phyloP scores from a whole-genome alignment of 2,329 filamentous ascomycete genomes.

The Blastomyces percursus region DNA sequence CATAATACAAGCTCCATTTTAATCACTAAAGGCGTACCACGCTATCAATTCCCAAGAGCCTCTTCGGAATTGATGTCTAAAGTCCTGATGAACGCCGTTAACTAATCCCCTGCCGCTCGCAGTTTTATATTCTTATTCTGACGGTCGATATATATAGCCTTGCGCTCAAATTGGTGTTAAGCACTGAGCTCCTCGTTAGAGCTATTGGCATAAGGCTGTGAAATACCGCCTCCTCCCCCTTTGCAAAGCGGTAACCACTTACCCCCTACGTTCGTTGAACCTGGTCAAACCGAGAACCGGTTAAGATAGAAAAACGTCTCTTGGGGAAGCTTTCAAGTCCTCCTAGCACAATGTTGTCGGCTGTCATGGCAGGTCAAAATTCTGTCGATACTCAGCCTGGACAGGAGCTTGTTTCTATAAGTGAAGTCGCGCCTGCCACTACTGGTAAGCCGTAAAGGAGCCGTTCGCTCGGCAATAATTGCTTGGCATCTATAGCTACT shows the following conservation, averaged over 20 bases:
- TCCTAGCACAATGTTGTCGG: constrained; percentile 24
- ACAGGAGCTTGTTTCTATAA: constrained; percentile 33
- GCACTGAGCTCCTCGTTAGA: background rate
- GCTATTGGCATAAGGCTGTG: background rate
- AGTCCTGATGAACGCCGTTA: background rate
- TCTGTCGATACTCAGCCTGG: constrained; percentile 25
- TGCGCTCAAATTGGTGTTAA: background rate
- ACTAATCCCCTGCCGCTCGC: background rate
- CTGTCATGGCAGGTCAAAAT: constrained; percentile 31
- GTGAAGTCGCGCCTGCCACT: constrained; percentile 29
- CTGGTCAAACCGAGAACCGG: background rate
- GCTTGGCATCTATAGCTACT: constrained; percentile 8
- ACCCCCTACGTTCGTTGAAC: background rate
- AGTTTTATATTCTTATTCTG: constrained; percentile 1
- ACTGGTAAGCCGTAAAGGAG: constrained; percentile 26
- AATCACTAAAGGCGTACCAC: too few relatives aligned
- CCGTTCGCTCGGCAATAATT: constrained; percentile 2
- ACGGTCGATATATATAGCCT: background rate
- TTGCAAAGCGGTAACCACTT: background rate
- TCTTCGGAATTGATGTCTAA: background rate
- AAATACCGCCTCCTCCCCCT: background rate
- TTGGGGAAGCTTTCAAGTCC: background rate
- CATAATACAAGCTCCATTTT: background rate
- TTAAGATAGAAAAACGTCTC: background rate
- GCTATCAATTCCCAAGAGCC: too few relatives aligned